These are phyloP conservation scores for Avena sativa DNA, from an alignment of 176 grass and related monocot genomes.

Conservation along the genomic window DNA sequence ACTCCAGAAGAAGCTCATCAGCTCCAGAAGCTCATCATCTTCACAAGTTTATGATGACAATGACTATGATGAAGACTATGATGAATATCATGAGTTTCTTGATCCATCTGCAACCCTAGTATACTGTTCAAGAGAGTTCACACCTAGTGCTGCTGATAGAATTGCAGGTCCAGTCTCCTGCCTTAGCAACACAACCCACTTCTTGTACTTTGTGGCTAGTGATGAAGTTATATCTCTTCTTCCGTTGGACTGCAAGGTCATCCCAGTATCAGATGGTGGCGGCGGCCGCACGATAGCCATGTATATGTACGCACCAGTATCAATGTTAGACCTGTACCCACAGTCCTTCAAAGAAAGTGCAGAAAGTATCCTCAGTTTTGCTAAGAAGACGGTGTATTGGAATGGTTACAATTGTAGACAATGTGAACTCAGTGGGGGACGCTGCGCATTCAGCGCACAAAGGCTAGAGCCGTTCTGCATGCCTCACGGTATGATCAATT, in stretches of 20 bases:
- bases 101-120: not conserved
- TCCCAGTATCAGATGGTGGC: not conserved
- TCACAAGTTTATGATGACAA: not conserved
- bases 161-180: constrained; percentile 51
- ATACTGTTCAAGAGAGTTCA: constrained; percentile 52
- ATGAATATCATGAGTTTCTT: no score
- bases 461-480: constrained; percentile 35
- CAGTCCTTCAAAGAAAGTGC: not conserved
- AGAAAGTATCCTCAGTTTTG: not conserved
- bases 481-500: not conserved
- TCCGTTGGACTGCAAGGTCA: constrained; percentile 37
- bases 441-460: constrained; percentile 30
- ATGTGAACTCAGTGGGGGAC: not conserved
- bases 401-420: no score
- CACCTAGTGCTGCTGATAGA: constrained; percentile 7
- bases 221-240: constrained; percentile 30
- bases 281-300: no score
- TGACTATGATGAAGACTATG: no score
- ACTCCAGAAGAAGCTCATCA: not conserved
- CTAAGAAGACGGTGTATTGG: not conserved
- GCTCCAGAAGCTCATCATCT: not conserved
- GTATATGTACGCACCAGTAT: no score
- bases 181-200: constrained; percentile 34
- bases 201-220: not conserved
- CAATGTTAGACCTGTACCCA: no score